Conservation (phyloP, 768 basidiomycete genomes). For the Rhizopogon vesiculosus region DNA sequence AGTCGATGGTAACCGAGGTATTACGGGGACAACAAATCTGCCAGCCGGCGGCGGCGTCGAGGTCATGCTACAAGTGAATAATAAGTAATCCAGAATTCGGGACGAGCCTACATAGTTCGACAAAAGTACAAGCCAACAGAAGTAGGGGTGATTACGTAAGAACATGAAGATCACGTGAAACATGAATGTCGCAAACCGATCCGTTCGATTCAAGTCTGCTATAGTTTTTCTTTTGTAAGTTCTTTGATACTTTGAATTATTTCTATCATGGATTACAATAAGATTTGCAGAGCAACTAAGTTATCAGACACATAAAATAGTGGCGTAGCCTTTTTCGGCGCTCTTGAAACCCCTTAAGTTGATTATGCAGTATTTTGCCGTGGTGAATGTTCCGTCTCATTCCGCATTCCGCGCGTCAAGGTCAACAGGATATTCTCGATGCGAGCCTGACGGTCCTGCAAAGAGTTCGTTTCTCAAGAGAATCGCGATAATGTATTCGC, state of each 20-base stretch:
- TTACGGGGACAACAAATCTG: constrained; percentile 38
- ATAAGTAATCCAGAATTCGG: no score
- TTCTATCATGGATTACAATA: no score
- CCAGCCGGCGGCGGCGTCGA: constrained; percentile 48
- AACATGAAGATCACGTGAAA: neutral
- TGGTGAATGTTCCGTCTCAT: constrained; percentile 14
- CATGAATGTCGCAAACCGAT: no score
- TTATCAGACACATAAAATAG: neutral
- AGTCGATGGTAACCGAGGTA: constrained; percentile 51
- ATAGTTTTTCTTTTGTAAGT: no score
- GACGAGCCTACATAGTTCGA: no score
- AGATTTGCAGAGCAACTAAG: neutral
- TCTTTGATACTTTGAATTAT: no score
- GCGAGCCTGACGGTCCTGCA: constrained; percentile 67
- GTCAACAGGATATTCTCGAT: constrained; percentile 70
- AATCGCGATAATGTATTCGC: constrained; percentile 9
- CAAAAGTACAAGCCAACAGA: no score
- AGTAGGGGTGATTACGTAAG: neutral
- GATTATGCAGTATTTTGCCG: neutral
- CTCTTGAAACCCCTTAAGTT: neutral
- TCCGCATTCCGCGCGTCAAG: constrained; percentile 64
- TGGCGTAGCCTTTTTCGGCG: neutral
- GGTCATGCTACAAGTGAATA: constrained; percentile 15
- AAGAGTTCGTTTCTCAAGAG: neutral
- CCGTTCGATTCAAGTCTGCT: no score